phyloP scores from a whole-genome alignment of 352 stramenopile genomes.

The Globisporangium abappressorium region DNA sequence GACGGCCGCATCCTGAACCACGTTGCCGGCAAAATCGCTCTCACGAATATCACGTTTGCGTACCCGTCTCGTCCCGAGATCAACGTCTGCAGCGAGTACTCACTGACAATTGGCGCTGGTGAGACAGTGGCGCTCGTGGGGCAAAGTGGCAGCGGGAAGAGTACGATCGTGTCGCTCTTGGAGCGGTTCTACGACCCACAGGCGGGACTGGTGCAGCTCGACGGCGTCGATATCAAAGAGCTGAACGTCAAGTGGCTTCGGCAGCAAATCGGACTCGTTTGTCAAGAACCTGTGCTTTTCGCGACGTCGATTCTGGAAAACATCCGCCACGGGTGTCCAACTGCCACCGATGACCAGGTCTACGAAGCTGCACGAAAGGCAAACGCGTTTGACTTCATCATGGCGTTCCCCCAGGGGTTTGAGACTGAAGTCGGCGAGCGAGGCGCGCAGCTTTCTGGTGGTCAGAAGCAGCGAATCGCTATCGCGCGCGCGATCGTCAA shows the following conservation, averaged over 20 bases:
- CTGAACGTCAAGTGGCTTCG: conserved; percentile 85
- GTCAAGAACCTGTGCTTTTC: conserved; percentile 63
- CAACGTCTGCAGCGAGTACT: conserved; percentile 61
- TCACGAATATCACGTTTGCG: conserved; percentile 84
- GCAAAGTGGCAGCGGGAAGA: conserved; percentile 12
- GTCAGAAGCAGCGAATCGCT: conserved; percentile 21
- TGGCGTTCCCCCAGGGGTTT: conserved; percentile 84
- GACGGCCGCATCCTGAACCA: conserved; percentile 21
- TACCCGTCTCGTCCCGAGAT: conserved; percentile 60
- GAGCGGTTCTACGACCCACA: conserved; percentile 33
- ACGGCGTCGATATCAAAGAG: conserved; percentile 44
- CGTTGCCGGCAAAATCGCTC: conserved; percentile 41
- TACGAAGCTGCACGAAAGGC: conserved; percentile 41
- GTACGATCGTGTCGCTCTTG: conserved; percentile 10
- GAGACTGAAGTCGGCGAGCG: conserved; percentile 88
- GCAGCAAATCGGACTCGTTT: conserved; percentile 84
- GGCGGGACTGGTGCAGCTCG: conserved; percentile 32
- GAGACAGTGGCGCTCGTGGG: conserved; percentile 42
- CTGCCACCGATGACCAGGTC: conserved; percentile 51
- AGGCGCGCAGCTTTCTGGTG: conserved; percentile 69
- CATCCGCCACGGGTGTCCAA: conserved; percentile 65
- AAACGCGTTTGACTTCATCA: conserved; percentile 93
- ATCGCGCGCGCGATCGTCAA: conserved; percentile 60
- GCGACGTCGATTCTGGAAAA: conserved; percentile 63
- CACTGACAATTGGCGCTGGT: conserved; percentile 51